Evolutionary conservation across 2,329 filamentous ascomycete species (phyloP), one percentile per base, ranked within the genome.

Genomic region (Ciborinia camelliae): DNA sequence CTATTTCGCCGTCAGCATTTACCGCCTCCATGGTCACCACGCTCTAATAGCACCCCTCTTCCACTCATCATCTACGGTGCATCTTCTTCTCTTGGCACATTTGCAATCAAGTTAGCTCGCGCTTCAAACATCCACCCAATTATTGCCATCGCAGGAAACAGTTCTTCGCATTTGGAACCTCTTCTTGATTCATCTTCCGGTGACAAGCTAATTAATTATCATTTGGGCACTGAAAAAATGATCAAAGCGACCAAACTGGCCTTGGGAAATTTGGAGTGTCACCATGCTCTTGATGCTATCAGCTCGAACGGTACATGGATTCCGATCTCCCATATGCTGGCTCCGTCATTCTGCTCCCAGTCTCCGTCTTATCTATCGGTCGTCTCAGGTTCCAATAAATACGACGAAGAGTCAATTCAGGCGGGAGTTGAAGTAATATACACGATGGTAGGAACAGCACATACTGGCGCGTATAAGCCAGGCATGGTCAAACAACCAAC

Each of bases 171-270:
- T 65, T 81, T 84, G 3, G 75, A 82, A 69, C 73, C 70, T 0
- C 73, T 84, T 26, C 78, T 85, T 54, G 30, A 60, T 60, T 23
- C 23, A 10, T 60, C 30, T 51, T 51, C 43, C 10, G 10, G 43
- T 7, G 84, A 86, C 68, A 75, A 77, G 0, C 75, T 86, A n/a
- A 71, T 86, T 60, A 83, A 86, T 73, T 85, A 86, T 71, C 80
- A 83, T 39, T 69, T 81, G 50, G 81, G 83, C 10, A 73, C 80
- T 2, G 67, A 75, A 64, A 70, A 76, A 30, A 74, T 84, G 65
- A 75, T 69, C 12, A 43, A 59, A 18, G 67, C 51, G 7, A 64
- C 60, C 28, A 63, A 65, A 28, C 65, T 68, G 35, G 64, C 58
- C 26, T 39, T 63, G 5, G 53, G 48, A 14, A 63, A 9, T 15